Percentiles rank a stretch among this genome's conserved stretches.
Conservation (phyloP, 352 stramenopile species). For the Pythium apleroticum region DNA sequence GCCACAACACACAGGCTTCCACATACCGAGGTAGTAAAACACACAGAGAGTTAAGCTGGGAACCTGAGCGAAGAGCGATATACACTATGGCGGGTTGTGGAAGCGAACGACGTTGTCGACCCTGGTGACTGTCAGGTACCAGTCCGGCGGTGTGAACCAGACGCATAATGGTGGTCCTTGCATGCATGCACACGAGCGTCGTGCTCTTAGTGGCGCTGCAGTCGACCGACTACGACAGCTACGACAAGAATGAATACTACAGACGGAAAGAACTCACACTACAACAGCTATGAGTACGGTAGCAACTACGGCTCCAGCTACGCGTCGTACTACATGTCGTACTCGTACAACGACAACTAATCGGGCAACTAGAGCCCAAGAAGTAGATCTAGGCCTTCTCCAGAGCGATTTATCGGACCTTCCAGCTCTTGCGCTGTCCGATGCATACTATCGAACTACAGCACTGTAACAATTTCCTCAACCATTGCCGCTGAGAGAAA, state of each 20-base stretch:
- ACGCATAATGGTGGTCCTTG: constrained; percentile 49
- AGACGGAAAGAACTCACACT: no score
- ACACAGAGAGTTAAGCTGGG: constrained; percentile 37
- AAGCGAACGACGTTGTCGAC: constrained; percentile 61
- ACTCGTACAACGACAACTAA: no score
- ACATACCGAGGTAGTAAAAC: constrained; percentile 54
- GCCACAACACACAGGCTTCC: constrained; percentile 46
- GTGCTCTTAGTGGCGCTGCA: constrained; percentile 63
- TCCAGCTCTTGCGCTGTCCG: no score
- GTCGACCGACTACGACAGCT: constrained; percentile 52
- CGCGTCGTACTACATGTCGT: no score
- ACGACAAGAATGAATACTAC: constrained; percentile 87
- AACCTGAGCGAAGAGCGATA: constrained; percentile 36
- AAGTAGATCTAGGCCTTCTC: constrained; percentile 90
- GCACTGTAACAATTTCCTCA: no score
- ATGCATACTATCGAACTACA: no score
- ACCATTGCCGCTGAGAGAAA: no score
- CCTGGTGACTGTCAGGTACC: constrained; percentile 43
- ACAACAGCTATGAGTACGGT: no score
- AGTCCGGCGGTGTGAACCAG: constrained; percentile 37
- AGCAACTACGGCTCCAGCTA: no score
- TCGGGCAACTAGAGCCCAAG: constrained; percentile 86
- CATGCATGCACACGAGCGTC: constrained; percentile 58
- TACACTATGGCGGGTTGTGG: constrained; percentile 40
- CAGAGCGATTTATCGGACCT: no score